Evolutionary conservation across 2,329 filamentous ascomycete species (phyloP).

Genomic region (Colletotrichum liriopes): DNA sequence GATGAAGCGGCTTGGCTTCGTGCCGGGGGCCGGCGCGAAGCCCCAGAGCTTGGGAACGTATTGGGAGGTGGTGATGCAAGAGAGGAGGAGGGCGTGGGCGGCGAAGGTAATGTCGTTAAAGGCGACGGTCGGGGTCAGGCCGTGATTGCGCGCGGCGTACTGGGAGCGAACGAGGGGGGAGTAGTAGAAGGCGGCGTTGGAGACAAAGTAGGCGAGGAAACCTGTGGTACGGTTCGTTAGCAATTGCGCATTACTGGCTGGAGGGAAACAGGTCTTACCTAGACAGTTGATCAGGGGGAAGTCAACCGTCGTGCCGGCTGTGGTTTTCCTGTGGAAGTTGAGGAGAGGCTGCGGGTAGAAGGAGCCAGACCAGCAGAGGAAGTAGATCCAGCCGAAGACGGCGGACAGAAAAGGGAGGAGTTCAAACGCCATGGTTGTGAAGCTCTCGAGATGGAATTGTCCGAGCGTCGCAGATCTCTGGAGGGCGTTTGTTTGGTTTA

Average conservation of each 20-base stretch:
- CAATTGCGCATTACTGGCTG: background rate
- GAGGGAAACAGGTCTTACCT: conserved; percentile 57
- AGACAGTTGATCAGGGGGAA: conserved; percentile 84
- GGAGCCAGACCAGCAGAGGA: conserved; percentile 84
- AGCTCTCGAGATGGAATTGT: background rate
- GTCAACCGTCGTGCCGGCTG: conserved; percentile 87
- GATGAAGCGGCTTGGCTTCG: conserved; percentile 73
- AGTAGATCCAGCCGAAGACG: conserved; percentile 83
- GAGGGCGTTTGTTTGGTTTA: background rate
- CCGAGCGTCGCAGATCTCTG: background rate
- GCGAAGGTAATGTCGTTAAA: conserved; percentile 95
- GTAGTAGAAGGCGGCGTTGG: conserved; percentile 83
- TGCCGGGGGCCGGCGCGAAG: conserved; percentile 74
- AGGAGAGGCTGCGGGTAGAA: conserved; percentile 94
- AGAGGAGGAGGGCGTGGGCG: conserved; percentile 82
- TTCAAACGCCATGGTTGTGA: conserved; percentile 45
- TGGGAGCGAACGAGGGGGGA: conserved; percentile 83
- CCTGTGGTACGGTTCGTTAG: conserved; percentile 60
- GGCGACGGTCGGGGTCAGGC: conserved; percentile 85
- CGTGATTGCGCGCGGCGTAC: conserved; percentile 85
- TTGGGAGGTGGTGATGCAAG: conserved; percentile 82
- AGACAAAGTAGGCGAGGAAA: conserved; percentile 83
- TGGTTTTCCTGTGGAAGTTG: conserved; percentile 84
- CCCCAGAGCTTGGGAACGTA: conserved; percentile 85
- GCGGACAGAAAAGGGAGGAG: conserved; percentile 68